Conservation (phyloP, 495 filamentous ascomycete genomes). For the Lophiostoma macrostomum region DNA sequence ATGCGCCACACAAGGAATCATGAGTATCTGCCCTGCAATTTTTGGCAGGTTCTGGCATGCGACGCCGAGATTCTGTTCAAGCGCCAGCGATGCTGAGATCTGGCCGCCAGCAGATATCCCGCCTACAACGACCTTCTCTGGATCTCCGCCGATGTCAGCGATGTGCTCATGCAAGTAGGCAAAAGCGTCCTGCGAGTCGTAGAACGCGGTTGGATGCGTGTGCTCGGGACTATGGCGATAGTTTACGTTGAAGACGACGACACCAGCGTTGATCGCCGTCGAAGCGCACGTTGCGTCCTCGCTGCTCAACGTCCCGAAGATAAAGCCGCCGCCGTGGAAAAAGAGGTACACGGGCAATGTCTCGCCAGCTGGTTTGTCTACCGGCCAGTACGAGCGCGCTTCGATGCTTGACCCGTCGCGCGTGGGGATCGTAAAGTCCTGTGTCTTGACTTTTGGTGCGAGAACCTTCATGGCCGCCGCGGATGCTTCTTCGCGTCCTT, state of each 20-base stretch:
- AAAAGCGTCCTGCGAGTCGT: slow-evolving; percentile 21
- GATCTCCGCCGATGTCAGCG: not conserved
- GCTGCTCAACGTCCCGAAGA: slow-evolving; percentile 12
- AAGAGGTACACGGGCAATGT: slow-evolving; percentile 13
- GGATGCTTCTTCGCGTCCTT: not conserved
- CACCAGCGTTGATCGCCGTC: slow-evolving; percentile 2
- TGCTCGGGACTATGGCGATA: slow-evolving; percentile 31
- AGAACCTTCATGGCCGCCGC: slow-evolving; percentile 8
- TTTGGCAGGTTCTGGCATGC: not conserved
- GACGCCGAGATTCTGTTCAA: slow-evolving; percentile 14
- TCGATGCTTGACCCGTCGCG: slow-evolving; percentile 15
- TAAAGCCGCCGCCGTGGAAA: slow-evolving; percentile 31
- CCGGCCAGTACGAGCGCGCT: slow-evolving; percentile 15
- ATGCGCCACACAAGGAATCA: slow-evolving; percentile 8
- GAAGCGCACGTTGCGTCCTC: slow-evolving; percentile 14
- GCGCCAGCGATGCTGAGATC: slow-evolving; percentile 2
- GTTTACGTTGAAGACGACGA: slow-evolving; percentile 19
- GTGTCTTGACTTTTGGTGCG: slow-evolving; percentile 7
- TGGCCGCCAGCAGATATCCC: slow-evolving; percentile 17
- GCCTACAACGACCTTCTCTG: slow-evolving; percentile 9
- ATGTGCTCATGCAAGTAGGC: slow-evolving; percentile 21
- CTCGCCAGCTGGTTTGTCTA: not conserved
- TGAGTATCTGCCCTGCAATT: slow-evolving; percentile 15
- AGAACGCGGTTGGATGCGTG: slow-evolving; percentile 14
- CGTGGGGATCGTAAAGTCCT: slow-evolving; percentile 8